Evolutionary conservation across 2,329 filamentous ascomycete species (phyloP), one percentile per base, ranked within the genome.

Genomic region (Lasiodiplodia citricola): DNA sequence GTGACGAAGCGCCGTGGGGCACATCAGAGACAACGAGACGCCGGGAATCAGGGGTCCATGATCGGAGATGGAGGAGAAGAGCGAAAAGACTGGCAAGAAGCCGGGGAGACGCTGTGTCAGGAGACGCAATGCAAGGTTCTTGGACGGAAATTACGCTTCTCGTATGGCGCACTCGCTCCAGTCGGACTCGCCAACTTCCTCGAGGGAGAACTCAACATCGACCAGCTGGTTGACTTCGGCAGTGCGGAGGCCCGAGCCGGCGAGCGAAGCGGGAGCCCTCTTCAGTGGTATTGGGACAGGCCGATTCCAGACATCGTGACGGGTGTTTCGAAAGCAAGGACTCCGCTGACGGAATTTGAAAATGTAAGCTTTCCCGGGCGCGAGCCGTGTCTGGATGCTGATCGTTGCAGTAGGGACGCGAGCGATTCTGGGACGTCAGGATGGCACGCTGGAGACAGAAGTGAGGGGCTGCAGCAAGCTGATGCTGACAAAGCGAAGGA

Each of bases 281-380:
- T 51, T 18, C 60, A 64, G 3, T 51, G 47, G 60, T 7, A 23
- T 13, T 52, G 60, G 44, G 44, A 64, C 44, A 25, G 44, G 13
- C 44, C 28, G 23, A 21, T 51, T 10, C 60, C 60, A 25, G 60
- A 63, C 14, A 51, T 63, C 4, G 58, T 63, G 25, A 51, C 58
- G n/a, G 31, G 58, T 13, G 41, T 37, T 3, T 31, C 31, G 11
- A 50, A 51, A 35, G 3, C 41, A 23, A 50, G 38, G 10, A 31
- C 16, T 47, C n/a, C n/a, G 11, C n/a, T 35, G 16, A n/a, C 28
- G 1, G 21, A 7, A 14, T n/a, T 21, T 21, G 25, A 7, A 21
- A 35, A 41, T 21, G 28, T 21, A 63, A 13, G 21, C 14, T 7
- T 23, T 2, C 41, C 2, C 23, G 2, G 7, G 21, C 14, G 16